phyloP scores from a whole-genome alignment of 257 asterid genomes.

The Pogostemon cablin region DNA sequence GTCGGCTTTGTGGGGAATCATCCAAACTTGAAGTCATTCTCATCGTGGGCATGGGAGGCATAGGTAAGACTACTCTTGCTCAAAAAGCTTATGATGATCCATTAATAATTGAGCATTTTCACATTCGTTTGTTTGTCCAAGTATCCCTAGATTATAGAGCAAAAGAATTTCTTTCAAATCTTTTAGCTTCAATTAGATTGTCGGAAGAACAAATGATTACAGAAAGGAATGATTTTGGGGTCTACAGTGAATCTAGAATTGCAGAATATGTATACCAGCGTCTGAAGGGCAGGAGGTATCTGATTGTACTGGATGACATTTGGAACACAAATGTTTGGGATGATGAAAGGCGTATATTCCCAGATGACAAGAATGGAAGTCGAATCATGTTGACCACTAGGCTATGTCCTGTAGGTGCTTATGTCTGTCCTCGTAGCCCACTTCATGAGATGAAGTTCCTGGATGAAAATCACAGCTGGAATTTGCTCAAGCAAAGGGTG shows the following conservation, averaged over 20 bases:
- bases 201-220: background rate
- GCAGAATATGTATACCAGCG: conserved; percentile 1
- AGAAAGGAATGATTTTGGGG: background rate
- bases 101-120: conserved; percentile 11
- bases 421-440: background rate
- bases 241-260: background rate
- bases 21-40: conserved; percentile 26
- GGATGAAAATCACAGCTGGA: conserved; percentile 23
- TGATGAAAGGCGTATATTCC: background rate
- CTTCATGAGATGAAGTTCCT: conserved; percentile 18
- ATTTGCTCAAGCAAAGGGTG: conserved; percentile 5
- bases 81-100: conserved; percentile 7
- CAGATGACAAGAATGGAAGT: conserved; percentile 14
- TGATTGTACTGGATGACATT: conserved; percentile 31
- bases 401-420: conserved; percentile 10
- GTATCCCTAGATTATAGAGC: conserved; percentile 27
- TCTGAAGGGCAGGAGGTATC: conserved; percentile 24
- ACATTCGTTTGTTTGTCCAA: conserved; percentile 30
- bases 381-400: background rate
- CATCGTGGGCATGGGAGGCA: conserved; percentile 32
- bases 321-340: conserved; percentile 27
- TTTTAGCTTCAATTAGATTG: background rate
- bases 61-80: conserved; percentile 37
- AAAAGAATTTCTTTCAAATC: background rate
- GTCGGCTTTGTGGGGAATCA: conserved; percentile 19